Percentiles rank a stretch among this genome's conserved stretches.
Conservation (phyloP, 805 yeast species). For the Suhomyces tanzawaensis region DNA sequence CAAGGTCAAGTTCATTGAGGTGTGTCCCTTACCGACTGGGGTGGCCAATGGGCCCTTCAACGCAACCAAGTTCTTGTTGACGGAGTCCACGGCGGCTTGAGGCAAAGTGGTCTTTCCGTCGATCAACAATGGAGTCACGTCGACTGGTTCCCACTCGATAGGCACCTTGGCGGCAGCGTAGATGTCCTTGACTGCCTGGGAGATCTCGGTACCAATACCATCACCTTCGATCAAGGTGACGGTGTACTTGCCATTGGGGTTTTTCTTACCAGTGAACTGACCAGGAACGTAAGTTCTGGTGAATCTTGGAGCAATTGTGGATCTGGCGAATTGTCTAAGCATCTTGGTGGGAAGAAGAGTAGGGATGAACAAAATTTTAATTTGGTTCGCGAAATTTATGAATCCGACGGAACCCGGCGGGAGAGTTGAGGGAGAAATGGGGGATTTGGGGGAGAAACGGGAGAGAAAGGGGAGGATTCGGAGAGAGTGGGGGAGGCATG, state of each 20-base stretch:
- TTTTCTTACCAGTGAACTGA: slow-evolving; percentile 62
- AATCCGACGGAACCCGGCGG: neutral
- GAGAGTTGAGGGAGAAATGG: neutral
- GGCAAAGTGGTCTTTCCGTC: slow-evolving; percentile 95
- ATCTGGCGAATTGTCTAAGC: slow-evolving; percentile 34
- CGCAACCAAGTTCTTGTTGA: slow-evolving; percentile 90
- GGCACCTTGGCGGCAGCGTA: slow-evolving; percentile 95
- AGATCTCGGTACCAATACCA: slow-evolving; percentile 96
- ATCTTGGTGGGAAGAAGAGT: slow-evolving; percentile 15
- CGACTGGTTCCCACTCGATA: slow-evolving; percentile 95
- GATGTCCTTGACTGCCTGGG: slow-evolving; percentile 89
- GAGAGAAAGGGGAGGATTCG: neutral
- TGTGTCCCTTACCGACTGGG: slow-evolving; percentile 98
- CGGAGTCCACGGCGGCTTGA: slow-evolving; percentile 84
- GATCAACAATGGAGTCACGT: slow-evolving; percentile 88
- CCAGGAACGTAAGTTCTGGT: slow-evolving; percentile 47
- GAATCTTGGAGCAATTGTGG: slow-evolving; percentile 32
- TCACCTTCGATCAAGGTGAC: slow-evolving; percentile 98
- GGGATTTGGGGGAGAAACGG: neutral
- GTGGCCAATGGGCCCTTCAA: slow-evolving; percentile 98
- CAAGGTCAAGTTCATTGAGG: slow-evolving; percentile 92
- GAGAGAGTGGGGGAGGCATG: neutral
- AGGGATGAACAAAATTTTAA: slow-evolving; percentile 1
- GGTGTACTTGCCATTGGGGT: slow-evolving; percentile 78
- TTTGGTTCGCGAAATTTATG: neutral